phyloP scores from a whole-genome alignment of 1,139 yeast species.

The Meyerozyma smithsonii region DNA sequence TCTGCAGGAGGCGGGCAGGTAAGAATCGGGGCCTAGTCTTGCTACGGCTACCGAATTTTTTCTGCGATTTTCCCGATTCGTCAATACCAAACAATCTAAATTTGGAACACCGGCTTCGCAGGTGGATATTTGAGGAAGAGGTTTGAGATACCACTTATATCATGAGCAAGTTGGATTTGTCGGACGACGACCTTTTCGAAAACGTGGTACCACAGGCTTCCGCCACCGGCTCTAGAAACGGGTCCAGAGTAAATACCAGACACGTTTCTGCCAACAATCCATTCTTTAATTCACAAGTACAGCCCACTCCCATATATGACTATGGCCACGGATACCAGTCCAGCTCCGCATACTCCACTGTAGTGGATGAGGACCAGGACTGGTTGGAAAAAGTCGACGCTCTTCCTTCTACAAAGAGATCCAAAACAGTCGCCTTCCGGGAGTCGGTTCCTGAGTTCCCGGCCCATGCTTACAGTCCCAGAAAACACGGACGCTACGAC shows the following conservation, averaged over 20 bases:
- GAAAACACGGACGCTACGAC: slow-evolving; percentile 21
- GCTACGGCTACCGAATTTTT: too few species aligned
- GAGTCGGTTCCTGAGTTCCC: slow-evolving; percentile 36
- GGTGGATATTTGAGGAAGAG: background rate
- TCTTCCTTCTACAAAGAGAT: slow-evolving; percentile 6
- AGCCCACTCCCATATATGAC: slow-evolving; percentile 1
- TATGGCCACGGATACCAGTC: slow-evolving; percentile 1
- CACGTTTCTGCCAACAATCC: slow-evolving; percentile 1
- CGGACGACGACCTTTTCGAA: slow-evolving; percentile 1
- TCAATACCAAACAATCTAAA: slow-evolving; percentile 2
- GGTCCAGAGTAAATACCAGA: background rate
- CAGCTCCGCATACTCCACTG: background rate
- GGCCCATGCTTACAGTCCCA: slow-evolving; percentile 25
- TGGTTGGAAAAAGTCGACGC: background rate
- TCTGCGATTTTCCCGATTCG: slow-evolving; percentile 2
- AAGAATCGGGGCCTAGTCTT: too few species aligned
- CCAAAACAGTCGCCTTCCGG: slow-evolving; percentile 31
- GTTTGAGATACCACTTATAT: background rate
- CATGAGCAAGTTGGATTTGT: slow-evolving; percentile 2
- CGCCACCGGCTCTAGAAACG: slow-evolving; percentile 1
- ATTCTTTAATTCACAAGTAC: slow-evolving; percentile 1
- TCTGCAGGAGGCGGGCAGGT: too few species aligned
- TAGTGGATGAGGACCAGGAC: slow-evolving; percentile 2
- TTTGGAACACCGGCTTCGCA: slow-evolving; percentile 2
- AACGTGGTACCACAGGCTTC: background rate